Conservation (phyloP, 2,329 filamentous ascomycete genomes). For the Neofusicoccum umdonicola region DNA sequence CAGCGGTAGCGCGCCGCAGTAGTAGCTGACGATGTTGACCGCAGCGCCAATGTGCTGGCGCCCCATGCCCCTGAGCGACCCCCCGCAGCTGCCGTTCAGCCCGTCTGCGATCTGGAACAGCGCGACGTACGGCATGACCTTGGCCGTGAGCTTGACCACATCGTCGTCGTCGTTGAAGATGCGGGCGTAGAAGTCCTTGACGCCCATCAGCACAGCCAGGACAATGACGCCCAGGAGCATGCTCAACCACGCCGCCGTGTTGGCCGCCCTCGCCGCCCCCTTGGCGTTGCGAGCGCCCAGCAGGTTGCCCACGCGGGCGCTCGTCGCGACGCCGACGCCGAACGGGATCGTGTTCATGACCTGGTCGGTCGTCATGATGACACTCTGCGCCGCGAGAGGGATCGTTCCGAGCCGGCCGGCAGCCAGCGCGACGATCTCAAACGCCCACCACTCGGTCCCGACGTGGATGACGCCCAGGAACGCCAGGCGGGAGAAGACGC, state of each 20-base stretch:
- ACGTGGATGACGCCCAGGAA: conserved; percentile 77
- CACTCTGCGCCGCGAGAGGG: conserved; percentile 76
- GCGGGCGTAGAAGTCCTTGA: conserved; percentile 69
- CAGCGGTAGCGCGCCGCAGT: conserved; percentile 74
- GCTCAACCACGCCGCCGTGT: conserved; percentile 71
- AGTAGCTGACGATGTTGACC: conserved; percentile 82
- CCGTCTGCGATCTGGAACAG: conserved; percentile 90
- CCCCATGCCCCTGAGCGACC: conserved; percentile 78
- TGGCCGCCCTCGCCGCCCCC: conserved; percentile 69
- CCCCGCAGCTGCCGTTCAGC: conserved; percentile 80
- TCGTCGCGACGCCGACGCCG: conserved; percentile 78
- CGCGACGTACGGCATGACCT: conserved; percentile 82
- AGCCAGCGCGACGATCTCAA: conserved; percentile 82
- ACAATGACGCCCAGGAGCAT: conserved; percentile 67
- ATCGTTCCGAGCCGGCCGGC: conserved; percentile 77
- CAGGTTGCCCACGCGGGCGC: conserved; percentile 74
- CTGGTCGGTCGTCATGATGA: conserved; percentile 88
- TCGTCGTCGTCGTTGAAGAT: conserved; percentile 77
- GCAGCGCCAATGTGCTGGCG: conserved; percentile 79
- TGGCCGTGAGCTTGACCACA: conserved; percentile 69
- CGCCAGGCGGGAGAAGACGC: conserved; percentile 71
- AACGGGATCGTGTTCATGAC: conserved; percentile 84
- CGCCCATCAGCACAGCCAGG: conserved; percentile 65
- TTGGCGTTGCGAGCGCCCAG: conserved; percentile 65
- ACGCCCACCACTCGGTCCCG: conserved; percentile 92